Conservation (phyloP, 169 alveolate species). For the Plasmodium ovale region DNA sequence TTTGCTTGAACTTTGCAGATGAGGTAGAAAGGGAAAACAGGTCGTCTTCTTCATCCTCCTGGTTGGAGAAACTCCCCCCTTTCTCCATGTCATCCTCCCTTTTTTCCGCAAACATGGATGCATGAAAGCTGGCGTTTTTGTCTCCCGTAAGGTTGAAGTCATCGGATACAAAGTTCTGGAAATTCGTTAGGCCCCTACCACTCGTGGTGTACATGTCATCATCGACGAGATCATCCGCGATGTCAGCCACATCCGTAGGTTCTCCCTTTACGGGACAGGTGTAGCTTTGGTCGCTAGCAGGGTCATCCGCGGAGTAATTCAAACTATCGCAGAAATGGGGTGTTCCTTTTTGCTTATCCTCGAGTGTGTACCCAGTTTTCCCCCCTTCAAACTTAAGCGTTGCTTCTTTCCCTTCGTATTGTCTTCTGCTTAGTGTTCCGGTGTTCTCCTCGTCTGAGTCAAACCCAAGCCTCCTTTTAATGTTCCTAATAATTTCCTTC, state of each 20-base stretch:
- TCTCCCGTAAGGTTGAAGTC: background rate
- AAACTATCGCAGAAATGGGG: background rate
- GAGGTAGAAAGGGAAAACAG: slow-evolving; percentile 35
- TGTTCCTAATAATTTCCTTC: slow-evolving; percentile 55
- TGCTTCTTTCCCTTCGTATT: background rate
- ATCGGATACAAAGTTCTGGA: background rate
- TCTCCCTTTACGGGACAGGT: background rate
- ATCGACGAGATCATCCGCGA: background rate
- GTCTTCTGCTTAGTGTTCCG: background rate
- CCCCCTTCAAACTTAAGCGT: background rate
- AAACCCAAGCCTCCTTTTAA: slow-evolving; percentile 53
- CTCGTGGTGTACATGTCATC: background rate
- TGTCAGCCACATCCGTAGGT: background rate
- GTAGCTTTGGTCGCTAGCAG: background rate
- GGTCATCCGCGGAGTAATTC: slow-evolving; percentile 16
- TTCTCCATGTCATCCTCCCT: too few species aligned
- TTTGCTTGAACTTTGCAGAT: slow-evolving; percentile 12
- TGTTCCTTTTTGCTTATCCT: background rate
- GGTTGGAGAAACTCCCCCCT: too few species aligned
- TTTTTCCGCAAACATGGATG: too few species aligned
- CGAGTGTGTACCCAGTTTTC: background rate
- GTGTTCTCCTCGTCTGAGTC: slow-evolving; percentile 19
- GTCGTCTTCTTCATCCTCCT: background rate
- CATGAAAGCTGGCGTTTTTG: background rate
- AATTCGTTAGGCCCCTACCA: background rate